A percentile compares a stretch with the other conserved stretches of the same genome.
Evolutionary conservation across 176 grass and related monocot genomes (phyloP).

Genomic region (Phyllostachys edulis): DNA sequence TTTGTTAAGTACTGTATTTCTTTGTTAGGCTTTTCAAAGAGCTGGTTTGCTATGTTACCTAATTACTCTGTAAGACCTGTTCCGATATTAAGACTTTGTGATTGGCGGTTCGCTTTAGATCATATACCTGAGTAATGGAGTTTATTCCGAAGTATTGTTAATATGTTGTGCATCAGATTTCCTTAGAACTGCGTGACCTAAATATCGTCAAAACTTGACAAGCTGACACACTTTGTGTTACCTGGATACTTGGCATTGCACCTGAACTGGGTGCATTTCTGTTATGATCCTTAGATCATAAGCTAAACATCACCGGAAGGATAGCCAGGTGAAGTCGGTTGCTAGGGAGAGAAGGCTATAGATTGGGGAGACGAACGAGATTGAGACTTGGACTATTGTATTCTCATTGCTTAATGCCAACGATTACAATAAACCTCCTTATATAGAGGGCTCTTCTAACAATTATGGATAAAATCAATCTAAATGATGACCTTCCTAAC

Average conservation of each 20-base stretch:
- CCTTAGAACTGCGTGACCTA: neutral
- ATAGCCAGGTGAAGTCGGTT: no score
- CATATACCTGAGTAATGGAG: neutral
- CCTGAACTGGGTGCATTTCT: neutral
- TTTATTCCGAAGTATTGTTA: neutral
- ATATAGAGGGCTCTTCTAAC: no score
- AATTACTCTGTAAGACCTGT: constrained; percentile 13
- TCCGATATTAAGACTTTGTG: neutral
- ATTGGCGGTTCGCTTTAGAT: constrained; percentile 7
- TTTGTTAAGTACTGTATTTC: constrained; percentile 17
- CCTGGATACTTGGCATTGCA: neutral
- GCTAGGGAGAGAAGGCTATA: no score
- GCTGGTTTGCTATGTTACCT: constrained; percentile 13
- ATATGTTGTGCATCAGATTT: neutral
- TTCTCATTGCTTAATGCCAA: no score
- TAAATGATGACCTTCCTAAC: no score
- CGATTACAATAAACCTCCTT: no score
- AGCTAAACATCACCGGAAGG: no score
- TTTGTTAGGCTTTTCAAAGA: constrained; percentile 25
- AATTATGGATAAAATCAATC: no score
- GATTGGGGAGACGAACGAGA: no score
- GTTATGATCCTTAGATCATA: no score
- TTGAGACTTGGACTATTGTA: no score
- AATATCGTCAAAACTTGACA: neutral
- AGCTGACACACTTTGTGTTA: neutral